Evolutionary conservation across 257 asterid genomes (phyloP), one percentile per base, ranked within the genome.

Genomic region (Solanum virginianum): DNA sequence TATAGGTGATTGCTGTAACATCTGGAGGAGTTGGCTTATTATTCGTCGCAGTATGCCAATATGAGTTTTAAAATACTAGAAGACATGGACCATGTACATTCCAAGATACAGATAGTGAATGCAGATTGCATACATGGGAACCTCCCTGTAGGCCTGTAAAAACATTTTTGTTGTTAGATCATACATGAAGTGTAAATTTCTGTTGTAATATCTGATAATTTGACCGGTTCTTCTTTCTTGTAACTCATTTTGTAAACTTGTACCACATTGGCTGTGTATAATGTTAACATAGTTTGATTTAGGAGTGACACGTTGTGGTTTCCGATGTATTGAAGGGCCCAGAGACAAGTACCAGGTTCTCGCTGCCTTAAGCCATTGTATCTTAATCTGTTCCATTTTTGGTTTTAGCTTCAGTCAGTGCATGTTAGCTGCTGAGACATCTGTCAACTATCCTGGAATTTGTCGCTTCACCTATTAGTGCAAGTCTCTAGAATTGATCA

Each of bases 11-110:
- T 24, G 56, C 83, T 84, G 81, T 80, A 63, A 54, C 70, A 63
- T 47, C 70, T 85, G 80, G 51, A 72, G 88, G 77, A 80, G 83
- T 56, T 20, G 85, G 45, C 45, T 83, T 59, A 26, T 86, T 45
- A 86, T 82, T 49, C 84, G 62, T 88, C 59, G 47, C 17, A 45
- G 57, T 77, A 32, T 77, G 24, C 74, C 49, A n/a, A 56, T 39
- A 51, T 79, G 59, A 80, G 85, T 55, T 84, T 80, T 55, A 66
- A 66, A 62, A 63, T 60, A 29, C 22, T 79, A 86, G 55, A 57
- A 69, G 84, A 51, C 18, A 16, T 17, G 39, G 68, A 24, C 82
- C 55, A 16, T 75, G 84, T 63, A 86, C 45, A 55, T 75, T 68
- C 77, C 49, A 68, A 8, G 47, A 77, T 8, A 49, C 82, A 26